These are phyloP conservation scores for Saccharomyces kudriavzevii DNA, from an alignment of 805 yeast species.

Conservation along the genomic window DNA sequence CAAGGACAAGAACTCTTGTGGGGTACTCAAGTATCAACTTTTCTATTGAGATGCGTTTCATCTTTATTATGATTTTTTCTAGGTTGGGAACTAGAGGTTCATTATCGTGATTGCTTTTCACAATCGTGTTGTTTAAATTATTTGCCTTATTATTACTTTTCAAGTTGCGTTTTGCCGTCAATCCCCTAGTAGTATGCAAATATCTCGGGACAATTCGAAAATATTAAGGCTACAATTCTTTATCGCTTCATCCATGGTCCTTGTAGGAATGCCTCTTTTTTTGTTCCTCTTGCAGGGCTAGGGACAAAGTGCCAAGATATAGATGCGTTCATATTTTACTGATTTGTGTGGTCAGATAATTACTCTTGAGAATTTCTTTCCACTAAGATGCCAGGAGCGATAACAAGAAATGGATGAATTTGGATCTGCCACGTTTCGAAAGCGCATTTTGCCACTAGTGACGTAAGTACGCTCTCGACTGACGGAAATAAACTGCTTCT, in stretches of 20 bases:
- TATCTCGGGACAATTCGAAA: background rate
- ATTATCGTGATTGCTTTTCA: background rate
- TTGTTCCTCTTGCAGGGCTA: background rate
- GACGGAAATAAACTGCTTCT: background rate
- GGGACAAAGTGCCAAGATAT: background rate
- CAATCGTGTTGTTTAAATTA: background rate
- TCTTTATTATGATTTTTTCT: background rate
- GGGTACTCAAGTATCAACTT: conserved; percentile 1
- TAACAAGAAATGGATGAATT: background rate
- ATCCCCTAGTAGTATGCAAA: background rate
- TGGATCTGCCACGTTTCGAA: background rate
- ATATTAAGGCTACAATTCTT: background rate
- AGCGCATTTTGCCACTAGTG: background rate
- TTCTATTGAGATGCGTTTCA: conserved; percentile 1
- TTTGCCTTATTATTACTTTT: background rate
- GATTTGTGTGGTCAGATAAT: background rate
- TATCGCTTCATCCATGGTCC: background rate
- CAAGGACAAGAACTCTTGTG: conserved; percentile 24
- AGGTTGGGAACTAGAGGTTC: background rate
- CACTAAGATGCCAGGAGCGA: background rate
- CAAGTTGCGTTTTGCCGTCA: background rate
- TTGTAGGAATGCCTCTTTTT: background rate
- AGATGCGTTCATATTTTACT: background rate
- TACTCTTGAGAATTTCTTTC: background rate
- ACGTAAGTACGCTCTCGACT: background rate